Evolutionary conservation across 306 rosid species (phyloP).

Genomic region (Fragaria nilgerrensis): DNA sequence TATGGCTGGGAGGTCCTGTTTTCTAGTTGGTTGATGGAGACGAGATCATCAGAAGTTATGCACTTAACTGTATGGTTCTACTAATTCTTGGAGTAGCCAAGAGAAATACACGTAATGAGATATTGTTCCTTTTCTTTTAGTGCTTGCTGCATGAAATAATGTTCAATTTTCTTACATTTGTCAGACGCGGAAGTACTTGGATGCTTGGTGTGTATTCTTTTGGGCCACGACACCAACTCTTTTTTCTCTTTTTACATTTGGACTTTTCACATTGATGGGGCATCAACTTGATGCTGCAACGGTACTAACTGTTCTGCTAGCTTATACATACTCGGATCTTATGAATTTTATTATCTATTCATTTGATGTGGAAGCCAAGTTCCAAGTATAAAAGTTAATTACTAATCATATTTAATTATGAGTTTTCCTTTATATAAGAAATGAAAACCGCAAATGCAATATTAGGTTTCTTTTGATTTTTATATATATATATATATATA

Average conservation of each 20-base stretch:
- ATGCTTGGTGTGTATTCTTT: conserved; percentile 99
- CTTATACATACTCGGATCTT: neutral
- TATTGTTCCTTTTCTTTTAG: conserved; percentile 16
- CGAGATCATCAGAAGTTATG: conserved; percentile 78
- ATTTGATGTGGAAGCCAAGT: neutral
- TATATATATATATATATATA: neutral
- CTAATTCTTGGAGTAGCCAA: conserved; percentile 11
- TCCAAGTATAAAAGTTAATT: neutral
- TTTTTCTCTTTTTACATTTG: conserved; percentile 89
- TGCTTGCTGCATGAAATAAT: conserved; percentile 15
- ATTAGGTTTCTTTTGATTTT: neutral
- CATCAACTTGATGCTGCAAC: conserved; percentile 91
- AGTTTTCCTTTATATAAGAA: neutral
- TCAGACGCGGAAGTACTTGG: conserved; percentile 93
- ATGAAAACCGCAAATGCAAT: neutral
- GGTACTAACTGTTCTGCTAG: conserved; percentile 49
- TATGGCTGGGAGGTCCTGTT: conserved; percentile 93
- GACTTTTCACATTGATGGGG: conserved; percentile 82
- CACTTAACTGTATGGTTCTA: conserved; percentile 70
- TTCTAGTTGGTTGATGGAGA: conserved; percentile 89
- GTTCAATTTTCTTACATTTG: conserved; percentile 26
- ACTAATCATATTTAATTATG: neutral
- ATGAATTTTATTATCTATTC: neutral
- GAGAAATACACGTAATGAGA: conserved; percentile 19
- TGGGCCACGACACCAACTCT: conserved; percentile 98